A percentile compares a stretch with the other conserved stretches of the same genome.
phyloP scores from a whole-genome alignment of 805 yeast species.

The Tetrapisispora taiwanensis region DNA sequence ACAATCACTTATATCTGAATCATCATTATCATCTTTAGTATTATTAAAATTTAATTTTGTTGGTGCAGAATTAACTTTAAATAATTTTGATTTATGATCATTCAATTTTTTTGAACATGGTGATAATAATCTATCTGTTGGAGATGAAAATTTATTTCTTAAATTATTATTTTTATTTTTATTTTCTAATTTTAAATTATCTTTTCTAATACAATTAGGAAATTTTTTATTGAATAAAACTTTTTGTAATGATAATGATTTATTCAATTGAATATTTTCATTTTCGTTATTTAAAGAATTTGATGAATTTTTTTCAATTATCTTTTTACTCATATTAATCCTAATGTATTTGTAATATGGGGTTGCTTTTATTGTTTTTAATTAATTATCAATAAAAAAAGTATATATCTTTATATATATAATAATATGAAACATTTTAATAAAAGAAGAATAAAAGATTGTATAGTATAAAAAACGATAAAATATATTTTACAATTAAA shows the following conservation, averaged over 20 bases:
- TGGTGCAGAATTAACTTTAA: constrained; percentile 14
- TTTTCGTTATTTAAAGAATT: not conserved
- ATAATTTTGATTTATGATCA: constrained; percentile 34
- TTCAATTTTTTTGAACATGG: constrained; percentile 49
- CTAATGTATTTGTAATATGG: too few species aligned
- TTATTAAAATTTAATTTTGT: constrained; percentile 14
- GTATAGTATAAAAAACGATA: too few species aligned
- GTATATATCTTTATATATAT: too few species aligned
- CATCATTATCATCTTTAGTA: constrained; percentile 1
- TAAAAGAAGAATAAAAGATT: too few species aligned
- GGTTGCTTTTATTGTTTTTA: too few species aligned
- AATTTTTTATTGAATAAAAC: constrained; percentile 17
- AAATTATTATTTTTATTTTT: constrained; percentile 1
- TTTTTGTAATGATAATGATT: constrained; percentile 12
- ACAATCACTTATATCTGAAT: constrained; percentile 4
- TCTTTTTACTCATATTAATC: too few species aligned
- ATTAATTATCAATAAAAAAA: too few species aligned
- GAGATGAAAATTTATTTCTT: constrained; percentile 34
- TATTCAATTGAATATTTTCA: not conserved
- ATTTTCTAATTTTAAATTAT: not conserved
- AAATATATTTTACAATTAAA: too few species aligned
- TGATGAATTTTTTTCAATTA: not conserved
- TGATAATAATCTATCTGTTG: constrained; percentile 47
- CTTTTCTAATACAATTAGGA: not conserved
- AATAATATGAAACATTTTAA: too few species aligned